Evolutionary conservation across 140 eudicot genomes (phyloP), one percentile per base, ranked within the genome.

Genomic region (Anethum foeniculum): DNA sequence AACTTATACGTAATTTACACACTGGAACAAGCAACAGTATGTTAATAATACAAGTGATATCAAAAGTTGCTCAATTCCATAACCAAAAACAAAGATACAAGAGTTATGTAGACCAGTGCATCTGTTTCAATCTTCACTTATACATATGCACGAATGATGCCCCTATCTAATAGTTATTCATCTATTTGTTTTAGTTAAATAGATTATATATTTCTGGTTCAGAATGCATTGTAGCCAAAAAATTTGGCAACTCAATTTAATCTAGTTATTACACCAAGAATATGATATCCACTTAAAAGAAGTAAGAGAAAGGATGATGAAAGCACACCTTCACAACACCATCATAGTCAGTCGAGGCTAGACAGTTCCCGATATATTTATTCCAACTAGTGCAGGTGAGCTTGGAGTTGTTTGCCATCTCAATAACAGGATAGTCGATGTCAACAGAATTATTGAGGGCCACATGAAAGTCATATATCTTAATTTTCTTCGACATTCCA

Each of bases 311-410:
- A 41, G 56, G 36, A 38, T 0, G 75, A 81, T 25, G 30, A 83
- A 80, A 19, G 74, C 81, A 76, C 32, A 89, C 96, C 96, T 91
- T 83, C 30, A 91, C 89, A 23, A 62, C 78, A 30, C 96, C 96
- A 51, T 88, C 93, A 82, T 83, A 91, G 75, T 91, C 91, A 79
- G 89, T 80, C 48, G 97, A 91, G 71, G 88, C 93, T 79, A 91
- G 48, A 78, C 82, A 81, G 80, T 79, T 91, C 56, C 80, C 85
- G 71, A 91, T 82, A 82, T 91, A 86, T 82, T 75, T 82, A 80
- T 89, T 91, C 97, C 97, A 91, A 80, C 88, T 86, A 80, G 89
- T 81, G 74, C 97, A 85, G 36, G 89, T 89, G 48, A 91, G 79
- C 87, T 86, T 91, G 1, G 97, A 84, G 62, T 79, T 80, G 76